Base-by-base conservation (phyloP, 345 rosid species). In the Bruguiera parviflora region DNA sequence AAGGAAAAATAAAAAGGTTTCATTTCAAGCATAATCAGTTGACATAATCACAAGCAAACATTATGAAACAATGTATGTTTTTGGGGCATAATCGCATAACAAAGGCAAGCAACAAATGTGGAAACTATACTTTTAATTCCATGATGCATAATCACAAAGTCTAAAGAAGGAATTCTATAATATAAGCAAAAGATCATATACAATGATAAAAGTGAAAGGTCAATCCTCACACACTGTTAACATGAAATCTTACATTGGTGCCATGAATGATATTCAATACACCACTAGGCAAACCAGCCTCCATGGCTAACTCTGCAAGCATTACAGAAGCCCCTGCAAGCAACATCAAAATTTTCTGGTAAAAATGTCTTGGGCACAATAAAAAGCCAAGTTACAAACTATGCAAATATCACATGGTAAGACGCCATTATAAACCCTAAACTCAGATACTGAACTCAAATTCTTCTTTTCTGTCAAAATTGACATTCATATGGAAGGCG, bases 251-350 rank as follows among this genome's bases (percentile, higher is more conserved):
- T 68, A 82, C 84, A 70, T 70, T 72, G 71, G 79, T 76, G 47
- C 88, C 86, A 78, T 84, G 84, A 71, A 84, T 84, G 74, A 84
- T 64, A 61, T 78, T 84, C 60, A 84, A 68, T 62, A 84, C 88
- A 55, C 88, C 88, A 74, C 61, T 70, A 55, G 88, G 86, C 75
- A 84, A 68, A 60, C 88, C 86, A 69, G 86, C 86, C 73, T 82
- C 88, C 81, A 78, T 61, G 29, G 83, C 86, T 59, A 84, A 76
- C 78, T 82, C 86, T 13, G 84, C 83, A 67, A 84, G 84, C 66
- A 80, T 72, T 61, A 82, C 9, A 28, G 81, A 71, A 75, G 86
- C 84, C 78, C 84, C 84, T 84, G 73, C 32, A 67, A 52, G 15
- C 19, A 63, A 53, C 39, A 55, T 21, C 11, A 35, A 18, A 39